Base-by-base conservation (phyloP, 1,284 basidiomycete genomes). In the Tylopilus orsonianus region DNA sequence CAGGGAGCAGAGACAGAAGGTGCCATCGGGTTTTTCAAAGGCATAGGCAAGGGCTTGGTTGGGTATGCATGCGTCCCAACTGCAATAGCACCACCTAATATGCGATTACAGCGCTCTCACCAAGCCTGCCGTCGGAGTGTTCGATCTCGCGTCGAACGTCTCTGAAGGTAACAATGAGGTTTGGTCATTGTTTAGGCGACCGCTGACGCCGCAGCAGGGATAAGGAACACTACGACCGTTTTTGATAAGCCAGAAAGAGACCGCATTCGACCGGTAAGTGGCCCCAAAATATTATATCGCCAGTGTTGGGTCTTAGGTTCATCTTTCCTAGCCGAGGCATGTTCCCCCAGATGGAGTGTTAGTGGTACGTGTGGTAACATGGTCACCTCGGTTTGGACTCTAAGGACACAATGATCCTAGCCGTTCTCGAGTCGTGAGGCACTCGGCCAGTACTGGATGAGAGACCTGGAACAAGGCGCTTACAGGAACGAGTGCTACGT, bases 171-270 rank as follows among this genome's bases (percentile, higher is more conserved):
- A 6, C 2, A 2, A 40, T 56, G 24, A 30, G 23, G 9, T 2
- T 22, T 14, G 56, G 27, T 19, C 23, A 34, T 10, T 2, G 19
- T 42, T n/a, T 27, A 34, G 18, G n/a, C 20, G 39, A 16, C 48
- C 16, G 10, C 14, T 56, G 41, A 60, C 49, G 8, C 19, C 44
- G 27, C 5, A 29, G 40, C 20, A 59, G 90, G 90, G 23, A 93
- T 98, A 55, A 83, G 97, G 34, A 99, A 99, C 64, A 99, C 97
- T 0, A 99, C 97, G 0, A 98, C 93, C 3, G 96, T 98, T 2
- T 99, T 99, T 57, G 97, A 99, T 64, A 90, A 85, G 56, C 89
- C 90, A 39, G 88, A 90, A 44, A 81, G 95, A 48, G 96, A 98
- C 61, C 86, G 95, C 16, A 82, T 91, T 20, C 80, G 97, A 58